Base-by-base conservation (phyloP, 805 yeast genomes). In the Candida alai region DNA sequence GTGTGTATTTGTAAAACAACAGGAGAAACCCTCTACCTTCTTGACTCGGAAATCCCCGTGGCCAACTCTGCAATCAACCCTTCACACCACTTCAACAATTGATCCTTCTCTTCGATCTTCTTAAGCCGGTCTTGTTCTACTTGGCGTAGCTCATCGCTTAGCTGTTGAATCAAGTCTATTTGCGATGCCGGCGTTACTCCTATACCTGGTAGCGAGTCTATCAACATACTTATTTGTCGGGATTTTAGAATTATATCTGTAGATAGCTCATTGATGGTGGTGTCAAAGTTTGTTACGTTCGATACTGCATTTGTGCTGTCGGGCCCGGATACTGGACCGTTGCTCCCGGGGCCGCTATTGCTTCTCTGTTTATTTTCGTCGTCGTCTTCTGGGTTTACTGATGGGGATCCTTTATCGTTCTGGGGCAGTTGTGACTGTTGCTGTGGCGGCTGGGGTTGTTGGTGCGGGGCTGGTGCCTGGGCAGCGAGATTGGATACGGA, bases 181-280 rank as follows among this genome's bases (percentile, higher is more conserved):
- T 89, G 97, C 35, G 76, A 80, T 28, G 70, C 74, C 16, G 84
- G 83, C 2, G 89, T 76, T 1, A 83, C 89, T 6, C 94, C 96
- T 2, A 87, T 85, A 9, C 97, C 97, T 0, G 98, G 98, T 27
- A 90, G 64, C 2, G 95, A 78, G 51, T 85, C 94, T 24, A 90
- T 88, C 18, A 90, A 73, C 49, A 84, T 79, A 24, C 85, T 74
- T 11, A 90, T 84, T 55, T 93, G 97, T 47, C 94, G 74, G 4
- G 94, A 76, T 51, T 89, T 89, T 38, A 87, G 60, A 17, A 89
- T 84, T 6, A 90, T 73, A 52, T 90, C 98, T 0, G 84, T 76
- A 2, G 95, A 75, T 6, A 93, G 67, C 52, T 93, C 97, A 45
- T 76, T 77, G 30, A 78, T 70, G 18, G 80, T 83, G 40, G 68